Evolutionary conservation across 805 yeast species (phyloP).

Genomic region (Metschnikowia vanudenii): DNA sequence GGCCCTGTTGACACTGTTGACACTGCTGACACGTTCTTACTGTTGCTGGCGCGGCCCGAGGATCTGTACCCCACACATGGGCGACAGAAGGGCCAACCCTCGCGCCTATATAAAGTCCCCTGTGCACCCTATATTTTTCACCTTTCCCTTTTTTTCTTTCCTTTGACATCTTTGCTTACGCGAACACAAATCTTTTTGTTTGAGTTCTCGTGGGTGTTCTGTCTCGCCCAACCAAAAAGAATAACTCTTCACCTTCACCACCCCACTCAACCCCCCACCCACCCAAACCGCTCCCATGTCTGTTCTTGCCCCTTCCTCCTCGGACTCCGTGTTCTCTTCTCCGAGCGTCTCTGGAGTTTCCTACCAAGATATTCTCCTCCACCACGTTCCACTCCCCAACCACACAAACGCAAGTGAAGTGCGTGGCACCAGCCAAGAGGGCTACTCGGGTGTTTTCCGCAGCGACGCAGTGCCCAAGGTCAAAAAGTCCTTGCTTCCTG

Average conservation of each 20-base stretch:
- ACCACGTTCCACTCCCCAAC: slow-evolving; percentile 20
- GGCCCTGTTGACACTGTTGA: too few relatives aligned
- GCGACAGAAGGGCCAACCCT: background rate
- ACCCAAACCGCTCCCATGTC: too few relatives aligned
- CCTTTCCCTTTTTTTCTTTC: background rate
- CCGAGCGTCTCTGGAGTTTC: slow-evolving; percentile 11
- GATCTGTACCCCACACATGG: slow-evolving; percentile 5
- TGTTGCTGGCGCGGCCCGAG: slow-evolving; percentile 2
- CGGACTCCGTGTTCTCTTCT: slow-evolving; percentile 20
- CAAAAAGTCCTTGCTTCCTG: slow-evolving; percentile 42
- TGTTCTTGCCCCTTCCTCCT: slow-evolving; percentile 17
- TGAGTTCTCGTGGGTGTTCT: too few relatives aligned
- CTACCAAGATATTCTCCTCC: slow-evolving; percentile 13
- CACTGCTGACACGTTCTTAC: too few relatives aligned
- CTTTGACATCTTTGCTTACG: too few relatives aligned
- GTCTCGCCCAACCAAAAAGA: too few relatives aligned
- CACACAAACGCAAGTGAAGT: slow-evolving; percentile 24
- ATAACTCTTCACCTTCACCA: too few relatives aligned
- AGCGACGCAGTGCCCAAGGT: slow-evolving; percentile 29
- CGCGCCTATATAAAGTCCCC: background rate
- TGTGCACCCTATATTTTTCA: too few relatives aligned
- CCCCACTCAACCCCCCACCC: too few relatives aligned
- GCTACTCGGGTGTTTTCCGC: slow-evolving; percentile 54
- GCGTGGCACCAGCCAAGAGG: slow-evolving; percentile 40
- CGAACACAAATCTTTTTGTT: too few relatives aligned